phyloP scores from a whole-genome alignment of 306 rosid species.

The Morella rubra region DNA sequence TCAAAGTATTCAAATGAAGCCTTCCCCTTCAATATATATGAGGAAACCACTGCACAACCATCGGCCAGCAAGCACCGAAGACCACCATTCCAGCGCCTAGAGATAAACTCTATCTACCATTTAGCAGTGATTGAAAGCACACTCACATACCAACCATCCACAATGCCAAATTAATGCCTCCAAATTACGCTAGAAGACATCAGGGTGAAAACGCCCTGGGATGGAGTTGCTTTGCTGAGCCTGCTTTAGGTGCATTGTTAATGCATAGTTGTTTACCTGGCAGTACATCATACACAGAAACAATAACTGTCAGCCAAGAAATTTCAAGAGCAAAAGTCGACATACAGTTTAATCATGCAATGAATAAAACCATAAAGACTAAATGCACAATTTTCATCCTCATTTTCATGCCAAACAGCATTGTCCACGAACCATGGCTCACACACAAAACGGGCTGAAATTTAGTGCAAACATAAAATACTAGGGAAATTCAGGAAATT shows the following conservation, averaged over 20 bases:
- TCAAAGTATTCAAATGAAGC: conserved; percentile 12
- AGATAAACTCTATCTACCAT: neutral
- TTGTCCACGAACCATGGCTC: neutral
- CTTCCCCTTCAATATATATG: neutral
- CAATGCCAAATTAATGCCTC: conserved; percentile 7
- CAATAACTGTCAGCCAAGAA: neutral
- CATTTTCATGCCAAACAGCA: conserved; percentile 5
- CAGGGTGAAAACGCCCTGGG: conserved; percentile 81
- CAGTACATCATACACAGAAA: neutral
- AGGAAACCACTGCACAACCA: neutral
- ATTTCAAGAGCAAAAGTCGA: neutral
- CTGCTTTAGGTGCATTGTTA: conserved; percentile 83
- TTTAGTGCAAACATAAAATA: neutral
- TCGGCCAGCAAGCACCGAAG: neutral
- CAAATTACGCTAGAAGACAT: conserved; percentile 52
- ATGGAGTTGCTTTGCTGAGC: conserved; percentile 82
- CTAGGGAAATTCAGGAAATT: neutral
- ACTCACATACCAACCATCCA: neutral
- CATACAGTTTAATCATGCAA: neutral
- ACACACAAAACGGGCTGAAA: neutral
- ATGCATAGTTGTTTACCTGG: conserved; percentile 80
- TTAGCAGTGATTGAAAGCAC: neutral
- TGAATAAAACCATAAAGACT: neutral
- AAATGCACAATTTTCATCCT: neutral
- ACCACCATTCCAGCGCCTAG: neutral